Base-by-base conservation (phyloP, 1,284 basidiomycete genomes). In the Ganoderma lucidum region DNA sequence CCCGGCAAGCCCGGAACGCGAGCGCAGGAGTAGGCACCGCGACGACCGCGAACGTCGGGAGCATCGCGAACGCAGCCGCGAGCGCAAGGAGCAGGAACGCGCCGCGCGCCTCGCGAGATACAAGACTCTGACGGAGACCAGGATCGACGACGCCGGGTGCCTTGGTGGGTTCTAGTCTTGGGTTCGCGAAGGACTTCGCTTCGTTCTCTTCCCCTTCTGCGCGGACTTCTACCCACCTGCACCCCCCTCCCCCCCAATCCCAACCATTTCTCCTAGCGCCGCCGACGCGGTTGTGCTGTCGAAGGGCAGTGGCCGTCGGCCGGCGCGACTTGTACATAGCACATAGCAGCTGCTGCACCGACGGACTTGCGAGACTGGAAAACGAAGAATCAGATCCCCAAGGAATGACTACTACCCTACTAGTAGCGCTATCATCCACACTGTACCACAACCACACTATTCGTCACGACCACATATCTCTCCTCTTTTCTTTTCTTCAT, bases 111-210 rank as follows among this genome's bases (percentile, higher is more conserved):
- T 70, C 41, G 68, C 73, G 35, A 70, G 70, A 39, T 79, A 79
- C 68, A 80, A 75, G 68, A 67, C 74, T 30, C 70, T 80, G 60
- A 70, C 72, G 17, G 75, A 70, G 55, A 70, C 80, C 53, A 74
- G 73, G 56, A 72, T 70, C 56, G 65, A 72, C n/a, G 80, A 80
- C 53, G 75, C 75, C 39, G 77, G 80, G 19, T 82, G 81, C 67
- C 74, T 82, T 10, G 81, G 78, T 28, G 81, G 81, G 12, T 82
- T 82, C 66, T 82, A 71, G 77, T 65, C 53, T 45, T n/a, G 14
- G 60, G 35, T 12, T 45, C 32, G 37, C 23, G 60, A 28, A 45
- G 8, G 23, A 14, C 23, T 41, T 62, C 14, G 2, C 2, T 61
- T 44, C 28, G 60, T 17, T 45, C 23, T 45, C 12, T 45, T 23